Base-by-base conservation (phyloP, 495 filamentous ascomycete genomes). In the Aspergillus sclerotiicarbonarius region DNA sequence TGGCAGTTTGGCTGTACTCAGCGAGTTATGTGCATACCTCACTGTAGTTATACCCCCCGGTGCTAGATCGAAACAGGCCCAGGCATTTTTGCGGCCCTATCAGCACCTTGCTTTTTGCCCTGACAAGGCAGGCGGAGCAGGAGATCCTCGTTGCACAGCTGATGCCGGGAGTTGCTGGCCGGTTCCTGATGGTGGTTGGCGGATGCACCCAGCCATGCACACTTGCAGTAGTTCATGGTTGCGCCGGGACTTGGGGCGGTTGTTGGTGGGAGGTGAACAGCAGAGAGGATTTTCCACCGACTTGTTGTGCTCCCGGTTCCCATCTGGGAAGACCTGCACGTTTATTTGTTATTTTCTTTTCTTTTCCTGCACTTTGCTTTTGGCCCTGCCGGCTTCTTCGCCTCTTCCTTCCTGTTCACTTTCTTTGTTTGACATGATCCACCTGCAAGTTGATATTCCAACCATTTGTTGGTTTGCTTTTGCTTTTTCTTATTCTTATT, bases 151-250 rank as follows among this genome's bases (percentile, higher is more conserved):
- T 54, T 8, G 21, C 30, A 31, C 25, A 6, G 39, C 13, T 55
- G 50, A 47, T 50, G 47, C 47, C 25, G 25, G 51, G 46, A 46
- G 46, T 21, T 30, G 55, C 25, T 43, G 48, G 41, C 18, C 43
- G 59, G 56, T 61, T 54, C 25, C 25, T 25, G 25, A 25, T 25
- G 25, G 25, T 25, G 25, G 25, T 25, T 54, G 18, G 18, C 50
- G 55, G 51, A 35, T 62, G 60, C 60, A 58, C 54, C 60, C 53
- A 62, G 44, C 41, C 43, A 62, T 54, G 60, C 60, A 62, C 60
- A 62, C 60, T 62, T 58, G 60, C 60, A 62, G 60, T 62, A 62
- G 60, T 50, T 52, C 54, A 9, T 32, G 18, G 8, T 20, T 45
- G 35, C 48, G 44, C 50, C 30, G 43, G 18, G 47, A 16, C 52